Base-by-base conservation (phyloP, 345 rosid species). In the Pistacia atlantica region DNA sequence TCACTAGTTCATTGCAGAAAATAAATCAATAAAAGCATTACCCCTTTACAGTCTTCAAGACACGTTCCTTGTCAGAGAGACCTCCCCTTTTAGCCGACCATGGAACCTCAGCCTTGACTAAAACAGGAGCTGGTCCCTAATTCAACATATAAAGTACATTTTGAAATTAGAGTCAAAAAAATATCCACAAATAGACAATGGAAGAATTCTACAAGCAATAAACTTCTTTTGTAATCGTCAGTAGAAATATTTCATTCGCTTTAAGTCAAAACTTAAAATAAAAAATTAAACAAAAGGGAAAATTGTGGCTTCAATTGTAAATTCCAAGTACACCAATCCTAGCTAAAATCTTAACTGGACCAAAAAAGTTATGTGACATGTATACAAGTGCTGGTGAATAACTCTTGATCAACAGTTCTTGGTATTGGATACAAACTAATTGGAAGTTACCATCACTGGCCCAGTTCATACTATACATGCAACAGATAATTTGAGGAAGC, bases 1-100 rank as follows among this genome's bases (percentile, higher is more conserved):
- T 45, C 3, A 33, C 45, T 42, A 45, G 37, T 59, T 6, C 4
- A 33, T 18, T 11, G 62, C 51, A 69, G 59, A 54, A 52, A 69
- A 11, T 69, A 52, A 52, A 8, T 69, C 46, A 31, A 5, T 4
- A 16, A 65, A 52, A 48, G 58, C 9, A 66, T 87, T 93, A 96
- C 99, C 99, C 83, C 83, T 96, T 96, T 5, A 92, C 91, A 4
- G 93, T 86, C 89, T 90, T 96, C 79, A 96, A 86, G 56, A 96
- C 92, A 69, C 91, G 97, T 5, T 90, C 97, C 69, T 90, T 84
- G 17, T 96, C 99, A 33, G 97, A 91, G 75, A 92, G 88, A 79
- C 71, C 89, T 66, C 91, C 95, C 78, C 88, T 92, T 79, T 80
- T 90, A 67, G 86, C 90, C 10, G 97, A 92, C 99, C 99, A 96